phyloP scores from a whole-genome alignment of 768 basidiomycete species.

The Phylloporus sp. region DNA sequence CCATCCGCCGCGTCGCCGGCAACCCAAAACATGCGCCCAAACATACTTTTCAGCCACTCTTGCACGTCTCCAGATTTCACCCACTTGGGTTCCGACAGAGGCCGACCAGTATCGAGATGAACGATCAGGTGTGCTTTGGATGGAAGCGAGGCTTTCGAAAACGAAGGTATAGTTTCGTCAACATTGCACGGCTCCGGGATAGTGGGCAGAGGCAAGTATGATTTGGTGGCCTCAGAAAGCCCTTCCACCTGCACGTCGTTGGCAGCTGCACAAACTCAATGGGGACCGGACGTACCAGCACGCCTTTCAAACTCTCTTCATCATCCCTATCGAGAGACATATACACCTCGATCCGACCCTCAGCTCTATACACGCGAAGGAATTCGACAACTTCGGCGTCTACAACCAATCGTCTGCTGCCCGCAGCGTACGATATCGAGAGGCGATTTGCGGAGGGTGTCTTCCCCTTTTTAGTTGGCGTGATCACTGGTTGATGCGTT shows the following conservation, averaged over 20 bases:
- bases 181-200: slow-evolving; percentile 36
- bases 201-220: slow-evolving; percentile 57
- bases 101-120: slow-evolving; percentile 81
- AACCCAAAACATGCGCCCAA: slow-evolving; percentile 84
- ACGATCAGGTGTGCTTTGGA: slow-evolving; percentile 60
- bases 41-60: slow-evolving; percentile 87
- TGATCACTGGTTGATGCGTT: slow-evolving; percentile 29
- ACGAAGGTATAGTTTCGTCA: slow-evolving; percentile 70
- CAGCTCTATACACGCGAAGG: slow-evolving; percentile 73
- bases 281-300: slow-evolving; percentile 51
- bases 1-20: slow-evolving; percentile 78
- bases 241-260: slow-evolving; percentile 57
- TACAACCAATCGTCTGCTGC: slow-evolving; percentile 79
- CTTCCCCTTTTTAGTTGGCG: slow-evolving; percentile 33
- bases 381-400: slow-evolving; percentile 83
- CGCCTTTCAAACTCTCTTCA: slow-evolving; percentile 59
- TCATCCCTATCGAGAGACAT: slow-evolving; percentile 56
- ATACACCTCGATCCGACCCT: slow-evolving; percentile 80
- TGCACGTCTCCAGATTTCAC: slow-evolving; percentile 92
- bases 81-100: slow-evolving; percentile 95
- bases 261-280: slow-evolving; percentile 3
- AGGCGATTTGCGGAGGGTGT: slow-evolving; percentile 75
- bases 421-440: slow-evolving; percentile 94
- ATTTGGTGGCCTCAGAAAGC: slow-evolving; percentile 64
- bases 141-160: slow-evolving; percentile 50